Evolutionary conservation across 2,329 filamentous ascomycete genomes (phyloP).

Genomic region (Sporothrix globosa): DNA sequence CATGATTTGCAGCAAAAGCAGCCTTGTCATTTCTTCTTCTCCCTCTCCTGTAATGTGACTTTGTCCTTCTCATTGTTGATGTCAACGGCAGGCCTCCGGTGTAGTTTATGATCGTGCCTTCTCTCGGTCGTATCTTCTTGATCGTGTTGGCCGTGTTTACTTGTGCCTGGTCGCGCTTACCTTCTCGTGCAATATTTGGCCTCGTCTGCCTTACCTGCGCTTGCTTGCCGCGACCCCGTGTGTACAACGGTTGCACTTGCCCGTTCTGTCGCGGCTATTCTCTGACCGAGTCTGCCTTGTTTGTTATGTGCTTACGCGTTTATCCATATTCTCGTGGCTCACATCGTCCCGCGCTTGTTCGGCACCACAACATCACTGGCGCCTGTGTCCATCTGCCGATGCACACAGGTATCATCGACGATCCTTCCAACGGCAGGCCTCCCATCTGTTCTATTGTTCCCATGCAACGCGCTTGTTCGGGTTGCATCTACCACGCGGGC

Average conservation of each 20-base stretch:
- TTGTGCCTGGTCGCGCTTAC: conserved; percentile 7
- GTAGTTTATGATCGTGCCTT: background rate
- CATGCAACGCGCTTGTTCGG: conserved; percentile 13
- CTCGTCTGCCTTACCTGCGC: conserved; percentile 16
- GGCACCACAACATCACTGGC: background rate
- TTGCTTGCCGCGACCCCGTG: conserved; percentile 11
- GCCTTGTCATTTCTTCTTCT: background rate
- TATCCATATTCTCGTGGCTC: background rate
- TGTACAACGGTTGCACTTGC: conserved; percentile 5
- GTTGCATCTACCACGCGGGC: conserved; percentile 11
- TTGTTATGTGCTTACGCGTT: background rate
- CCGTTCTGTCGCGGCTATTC: background rate
- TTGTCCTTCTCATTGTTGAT: no score
- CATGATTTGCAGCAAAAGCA: background rate
- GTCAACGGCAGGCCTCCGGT: background rate
- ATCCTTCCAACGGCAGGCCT: background rate
- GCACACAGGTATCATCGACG: background rate
- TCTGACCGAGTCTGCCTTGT: conserved; percentile 16
- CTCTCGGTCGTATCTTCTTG: conserved; percentile 7
- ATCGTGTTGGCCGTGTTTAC: conserved; percentile 2
- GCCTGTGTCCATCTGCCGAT: conserved; percentile 13
- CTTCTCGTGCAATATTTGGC: background rate
- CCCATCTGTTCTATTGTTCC: background rate
- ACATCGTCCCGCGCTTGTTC: background rate
- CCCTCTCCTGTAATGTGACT: background rate